Base-by-base conservation (phyloP, 345 rosid species). In the Punica granatum region DNA sequence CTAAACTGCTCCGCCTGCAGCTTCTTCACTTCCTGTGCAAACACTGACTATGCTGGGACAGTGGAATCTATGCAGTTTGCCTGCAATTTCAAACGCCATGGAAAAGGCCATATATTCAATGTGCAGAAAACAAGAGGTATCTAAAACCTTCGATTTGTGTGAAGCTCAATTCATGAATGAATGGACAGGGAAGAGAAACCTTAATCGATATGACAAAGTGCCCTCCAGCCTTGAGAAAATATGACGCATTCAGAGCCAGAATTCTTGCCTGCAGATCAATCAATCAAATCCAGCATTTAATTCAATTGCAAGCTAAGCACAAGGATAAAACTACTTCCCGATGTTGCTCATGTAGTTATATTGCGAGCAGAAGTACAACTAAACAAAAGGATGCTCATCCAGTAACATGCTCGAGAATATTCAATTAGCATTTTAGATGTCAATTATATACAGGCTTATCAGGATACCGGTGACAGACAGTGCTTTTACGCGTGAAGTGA, bases 151-250 rank as follows among this genome's bases (percentile, higher is more conserved):
- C 49, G 1, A 44, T 1, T 13, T 44, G 49, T 16, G 18, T 11
- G 34, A 2, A 31, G 25, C 2, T 30, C 7, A 60, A 23, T n/a
- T 56, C 0, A 23, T 13, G 23, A 30, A 35, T 26, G 18, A 19
- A 28, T 11, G 37, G 33, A 66, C 6, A 28, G n/a, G 37, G 49
- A 67, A 33, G 75, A 84, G 41, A 26, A 59, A 95, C 99, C 99
- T 95, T 95, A 48, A 95, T 95, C 41, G 99, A 95, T 60, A 95
- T 95, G 14, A 95, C 99, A 79, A 95, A 95, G 76, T 95, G 96
- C 4, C 98, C 98, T 42, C 98, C 98, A 36, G 99, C 54, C 77
- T 95, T 95, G 43, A 95, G 84, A 37, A 92, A 95, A 77, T 77
- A 87, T 1, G 90, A 80, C 9, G 91, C 96, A 78, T 92, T 95